Percentiles rank a stretch among this genome's conserved stretches.
Conservation (phyloP, 2,329 filamentous ascomycete genomes). For the Rhynchosporium graminicola region DNA sequence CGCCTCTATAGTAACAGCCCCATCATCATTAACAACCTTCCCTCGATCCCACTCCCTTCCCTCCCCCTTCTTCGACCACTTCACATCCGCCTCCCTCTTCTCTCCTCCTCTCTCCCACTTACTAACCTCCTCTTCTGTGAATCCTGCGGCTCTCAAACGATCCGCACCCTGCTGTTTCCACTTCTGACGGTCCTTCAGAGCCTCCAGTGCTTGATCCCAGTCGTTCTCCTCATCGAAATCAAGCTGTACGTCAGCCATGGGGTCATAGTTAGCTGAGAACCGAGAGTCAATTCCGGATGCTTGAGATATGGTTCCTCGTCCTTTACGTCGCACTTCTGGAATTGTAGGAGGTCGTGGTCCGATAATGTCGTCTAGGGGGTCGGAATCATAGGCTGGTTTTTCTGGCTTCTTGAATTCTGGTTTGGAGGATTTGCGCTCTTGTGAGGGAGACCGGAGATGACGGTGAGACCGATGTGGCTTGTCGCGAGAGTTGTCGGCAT, state of each 20-base stretch:
- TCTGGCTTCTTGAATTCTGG: conserved; percentile 18
- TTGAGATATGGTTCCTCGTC: conserved; percentile 65
- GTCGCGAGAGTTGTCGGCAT: conserved; percentile 22
- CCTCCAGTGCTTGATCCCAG: conserved; percentile 81
- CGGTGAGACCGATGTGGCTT: conserved; percentile 22
- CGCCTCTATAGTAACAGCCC: conserved; percentile 44
- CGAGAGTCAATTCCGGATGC: conserved; percentile 74
- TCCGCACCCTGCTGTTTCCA: conserved; percentile 77
- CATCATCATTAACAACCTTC: conserved; percentile 58
- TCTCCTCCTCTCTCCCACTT: conserved; percentile 68
- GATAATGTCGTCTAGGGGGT: conserved; percentile 74
- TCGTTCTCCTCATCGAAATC: conserved; percentile 58
- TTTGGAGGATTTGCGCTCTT: conserved; percentile 14
- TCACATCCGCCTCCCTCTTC: conserved; percentile 64
- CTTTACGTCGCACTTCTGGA: conserved; percentile 55
- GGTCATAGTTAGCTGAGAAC: conserved; percentile 69
- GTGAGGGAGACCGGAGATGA: conserved; percentile 22
- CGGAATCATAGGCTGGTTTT: conserved; percentile 53
- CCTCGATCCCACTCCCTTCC: conserved; percentile 67
- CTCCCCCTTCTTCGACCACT: conserved; percentile 59
- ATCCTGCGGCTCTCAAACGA: conserved; percentile 74
- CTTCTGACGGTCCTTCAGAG: conserved; percentile 74
- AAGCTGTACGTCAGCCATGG: conserved; percentile 55
- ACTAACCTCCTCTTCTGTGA: conserved; percentile 71
- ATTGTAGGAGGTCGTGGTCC: conserved; percentile 65